Evolutionary conservation across 2,329 filamentous ascomycete species (phyloP).

Genomic region (Furcasterigmium sp.): DNA sequence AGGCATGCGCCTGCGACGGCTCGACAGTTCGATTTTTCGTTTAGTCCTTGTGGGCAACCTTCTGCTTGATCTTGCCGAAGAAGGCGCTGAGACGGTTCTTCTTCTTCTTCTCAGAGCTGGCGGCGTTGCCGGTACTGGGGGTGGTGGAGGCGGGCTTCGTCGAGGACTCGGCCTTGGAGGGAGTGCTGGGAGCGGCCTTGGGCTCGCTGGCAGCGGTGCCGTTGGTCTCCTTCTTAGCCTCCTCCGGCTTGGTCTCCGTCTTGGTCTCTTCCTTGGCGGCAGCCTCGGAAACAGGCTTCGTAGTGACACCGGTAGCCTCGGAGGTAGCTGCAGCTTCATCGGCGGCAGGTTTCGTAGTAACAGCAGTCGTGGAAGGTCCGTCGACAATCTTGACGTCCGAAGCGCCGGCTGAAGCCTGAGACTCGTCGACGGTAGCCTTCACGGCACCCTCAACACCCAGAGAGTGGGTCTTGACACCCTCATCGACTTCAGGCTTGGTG

Average conservation of each 20-base stretch:
- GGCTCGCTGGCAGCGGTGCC: slow-evolving; percentile 8
- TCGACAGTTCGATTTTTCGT: not conserved
- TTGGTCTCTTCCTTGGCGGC: slow-evolving; percentile 2
- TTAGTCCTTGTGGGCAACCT: slow-evolving; percentile 28
- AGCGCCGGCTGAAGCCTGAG: slow-evolving; percentile 11
- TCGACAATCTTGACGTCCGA: slow-evolving; percentile 10
- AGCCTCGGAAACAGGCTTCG: slow-evolving; percentile 7
- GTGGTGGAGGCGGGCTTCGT: slow-evolving; percentile 11
- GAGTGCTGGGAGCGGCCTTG: slow-evolving; percentile 11
- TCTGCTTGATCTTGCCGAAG: slow-evolving; percentile 52
- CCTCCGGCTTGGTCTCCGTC: slow-evolving; percentile 9
- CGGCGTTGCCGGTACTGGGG: slow-evolving; percentile 12
- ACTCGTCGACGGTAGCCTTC: no score
- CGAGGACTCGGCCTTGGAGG: slow-evolving; percentile 10
- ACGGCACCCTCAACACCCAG: no score
- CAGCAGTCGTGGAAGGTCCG: slow-evolving; percentile 13
- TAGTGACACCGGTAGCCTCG: slow-evolving; percentile 9
- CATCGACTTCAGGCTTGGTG: no score
- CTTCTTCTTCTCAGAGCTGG: slow-evolving; percentile 49
- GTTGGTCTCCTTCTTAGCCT: slow-evolving; percentile 12
- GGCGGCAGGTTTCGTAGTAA: no score
- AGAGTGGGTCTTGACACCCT: no score
- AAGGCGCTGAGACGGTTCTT: slow-evolving; percentile 60
- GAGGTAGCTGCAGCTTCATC: no score
- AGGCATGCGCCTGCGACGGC: not conserved